A percentile compares a stretch with the other conserved stretches of the same genome.
These are phyloP conservation scores for Malassezia arunalokei DNA, from an alignment of 1,284 basidiomycete species.

Conservation along the genomic window DNA sequence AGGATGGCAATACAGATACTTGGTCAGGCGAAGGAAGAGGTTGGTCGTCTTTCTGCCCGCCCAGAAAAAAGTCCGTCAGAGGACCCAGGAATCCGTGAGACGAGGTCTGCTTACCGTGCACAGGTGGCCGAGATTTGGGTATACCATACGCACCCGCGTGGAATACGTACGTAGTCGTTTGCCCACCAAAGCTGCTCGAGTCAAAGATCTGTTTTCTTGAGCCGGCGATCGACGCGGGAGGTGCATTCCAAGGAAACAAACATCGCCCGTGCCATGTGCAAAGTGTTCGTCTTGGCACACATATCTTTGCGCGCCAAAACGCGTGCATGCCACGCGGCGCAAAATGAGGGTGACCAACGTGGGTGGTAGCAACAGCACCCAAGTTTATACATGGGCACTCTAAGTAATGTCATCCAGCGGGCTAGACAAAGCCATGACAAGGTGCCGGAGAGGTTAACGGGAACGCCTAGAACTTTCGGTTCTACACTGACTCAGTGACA, in stretches of 20 bases:
- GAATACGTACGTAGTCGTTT: conserved; percentile 16
- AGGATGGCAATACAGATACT: conserved; percentile 15
- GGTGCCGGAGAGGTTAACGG: conserved; percentile 21
- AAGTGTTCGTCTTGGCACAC: too few species aligned
- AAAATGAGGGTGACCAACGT: too few species aligned
- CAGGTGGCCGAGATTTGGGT: conserved; percentile 40
- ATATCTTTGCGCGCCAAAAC: too few species aligned
- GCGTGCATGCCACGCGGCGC: too few species aligned
- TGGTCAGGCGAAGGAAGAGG: conserved; percentile 15
- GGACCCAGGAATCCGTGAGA: conserved; percentile 37
- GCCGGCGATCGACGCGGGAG: not conserved
- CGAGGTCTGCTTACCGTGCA: not conserved
- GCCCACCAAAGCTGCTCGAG: not conserved
- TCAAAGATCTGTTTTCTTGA: not conserved
- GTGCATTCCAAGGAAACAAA: not conserved
- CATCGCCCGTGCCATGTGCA: too few species aligned
- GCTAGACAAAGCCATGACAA: not conserved
- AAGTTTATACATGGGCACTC: not conserved
- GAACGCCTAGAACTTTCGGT: conserved; percentile 18
- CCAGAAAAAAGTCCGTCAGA: conserved; percentile 30
- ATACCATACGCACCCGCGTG: conserved; percentile 48
- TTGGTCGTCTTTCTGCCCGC: not conserved
- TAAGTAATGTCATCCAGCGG: not conserved
- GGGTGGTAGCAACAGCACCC: too few species aligned
- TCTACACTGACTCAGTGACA: conserved; percentile 15